These are phyloP conservation scores for Neurospora terricola DNA, from an alignment of 495 filamentous ascomycete genomes.

Conservation along the genomic window DNA sequence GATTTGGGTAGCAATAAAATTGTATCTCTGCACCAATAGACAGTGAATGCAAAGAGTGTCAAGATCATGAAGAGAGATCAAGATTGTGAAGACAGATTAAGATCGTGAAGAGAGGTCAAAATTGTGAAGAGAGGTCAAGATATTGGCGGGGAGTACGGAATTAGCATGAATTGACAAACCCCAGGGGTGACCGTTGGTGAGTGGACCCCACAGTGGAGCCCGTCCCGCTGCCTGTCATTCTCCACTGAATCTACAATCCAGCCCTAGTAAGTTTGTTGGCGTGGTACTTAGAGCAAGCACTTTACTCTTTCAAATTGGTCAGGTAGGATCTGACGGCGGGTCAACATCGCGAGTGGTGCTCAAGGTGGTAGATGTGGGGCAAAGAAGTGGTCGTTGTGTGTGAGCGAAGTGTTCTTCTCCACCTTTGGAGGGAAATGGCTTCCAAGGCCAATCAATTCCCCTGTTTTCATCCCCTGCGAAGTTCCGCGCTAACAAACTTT, in stretches of 20 bases:
- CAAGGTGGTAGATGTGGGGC: too few relatives aligned
- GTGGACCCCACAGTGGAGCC: background rate
- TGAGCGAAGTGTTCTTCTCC: background rate
- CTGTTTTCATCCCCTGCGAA: too few relatives aligned
- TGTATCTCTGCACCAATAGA: background rate
- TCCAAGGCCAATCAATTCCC: background rate
- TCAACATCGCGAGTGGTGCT: too few relatives aligned
- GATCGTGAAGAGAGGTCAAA: background rate
- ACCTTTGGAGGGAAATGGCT: background rate
- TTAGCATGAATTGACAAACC: background rate
- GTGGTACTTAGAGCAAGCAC: too few relatives aligned
- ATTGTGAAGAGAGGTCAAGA: background rate
- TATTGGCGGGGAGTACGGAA: background rate
- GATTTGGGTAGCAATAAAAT: background rate
- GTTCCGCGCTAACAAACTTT: background rate
- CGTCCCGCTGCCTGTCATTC: background rate
- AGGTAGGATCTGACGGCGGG: too few relatives aligned
- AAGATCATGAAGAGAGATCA: background rate
- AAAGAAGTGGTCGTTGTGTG: background rate
- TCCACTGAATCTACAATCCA: background rate
- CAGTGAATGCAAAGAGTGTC: background rate
- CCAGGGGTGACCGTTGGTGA: background rate
- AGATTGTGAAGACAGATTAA: background rate
- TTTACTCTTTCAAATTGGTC: too few relatives aligned
- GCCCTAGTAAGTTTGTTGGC: too few relatives aligned